These are phyloP conservation scores for Vigna reflexopilosa DNA, from an alignment of 306 rosid genomes.

Conservation along the genomic window DNA sequence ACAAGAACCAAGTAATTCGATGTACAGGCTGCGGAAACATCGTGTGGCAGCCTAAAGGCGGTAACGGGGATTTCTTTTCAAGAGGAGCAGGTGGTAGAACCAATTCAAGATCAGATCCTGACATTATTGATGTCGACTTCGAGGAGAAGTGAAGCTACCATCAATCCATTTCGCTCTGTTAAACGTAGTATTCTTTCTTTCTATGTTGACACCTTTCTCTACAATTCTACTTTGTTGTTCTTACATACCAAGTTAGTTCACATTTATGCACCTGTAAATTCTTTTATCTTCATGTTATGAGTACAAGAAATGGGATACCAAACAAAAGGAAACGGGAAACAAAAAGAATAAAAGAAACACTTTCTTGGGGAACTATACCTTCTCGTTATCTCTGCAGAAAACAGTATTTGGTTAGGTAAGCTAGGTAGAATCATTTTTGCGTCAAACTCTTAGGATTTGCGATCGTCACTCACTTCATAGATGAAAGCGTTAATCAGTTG, in stretches of 20 bases:
- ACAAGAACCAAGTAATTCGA: conserved; percentile 79
- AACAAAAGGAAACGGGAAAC: not conserved
- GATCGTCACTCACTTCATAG: too few relatives aligned
- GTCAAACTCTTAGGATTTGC: too few relatives aligned
- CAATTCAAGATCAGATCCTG: conserved; percentile 60
- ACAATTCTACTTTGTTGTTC: conserved; percentile 27
- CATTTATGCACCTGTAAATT: conserved; percentile 36
- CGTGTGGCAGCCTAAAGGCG: conserved; percentile 85
- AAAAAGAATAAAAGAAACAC: not conserved
- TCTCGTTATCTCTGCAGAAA: not conserved
- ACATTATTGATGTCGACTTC: conserved; percentile 90
- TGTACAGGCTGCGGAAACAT: conserved; percentile 87
- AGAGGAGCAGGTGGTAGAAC: conserved; percentile 52
- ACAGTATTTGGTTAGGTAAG: not conserved
- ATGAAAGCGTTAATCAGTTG: too few relatives aligned
- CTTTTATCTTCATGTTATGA: conserved; percentile 7
- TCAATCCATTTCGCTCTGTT: not conserved
- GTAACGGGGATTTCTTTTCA: conserved; percentile 64
- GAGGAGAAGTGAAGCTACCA: conserved; percentile 88
- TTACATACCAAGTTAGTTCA: conserved; percentile 27
- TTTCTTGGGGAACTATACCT: not conserved
- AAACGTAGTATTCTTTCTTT: not conserved
- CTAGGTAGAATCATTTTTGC: too few relatives aligned
- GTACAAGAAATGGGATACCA: conserved; percentile 2
- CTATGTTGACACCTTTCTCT: not conserved